Evolutionary conservation across 2,329 filamentous ascomycete species (phyloP), one percentile per base, ranked within the genome.

Genomic region (Colletotrichum tofieldiae): DNA sequence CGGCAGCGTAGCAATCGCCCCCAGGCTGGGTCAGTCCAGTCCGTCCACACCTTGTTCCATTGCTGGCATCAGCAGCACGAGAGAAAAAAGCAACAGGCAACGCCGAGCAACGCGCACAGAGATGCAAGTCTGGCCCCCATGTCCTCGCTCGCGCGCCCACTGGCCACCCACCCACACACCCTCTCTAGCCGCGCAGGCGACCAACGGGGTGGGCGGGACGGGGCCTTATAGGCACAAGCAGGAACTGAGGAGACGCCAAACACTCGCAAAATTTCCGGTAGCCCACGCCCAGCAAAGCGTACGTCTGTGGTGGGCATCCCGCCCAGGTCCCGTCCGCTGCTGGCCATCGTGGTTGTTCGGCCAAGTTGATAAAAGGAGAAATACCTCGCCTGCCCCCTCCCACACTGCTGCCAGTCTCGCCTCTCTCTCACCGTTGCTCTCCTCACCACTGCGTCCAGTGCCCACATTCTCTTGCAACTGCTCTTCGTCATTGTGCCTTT

Each of bases 391-490:
- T 47, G 41, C 56, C 67, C 70, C 61, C 61, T 56, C 59, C 56
- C 70, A 43, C 55, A 41, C 59, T 45, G 18, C 47, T 52, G 14
- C 26, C 43, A 12, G 47, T 32, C 56, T 54, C 58, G 45, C 23
- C 55, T 35, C 49, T 51, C 37, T 26, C 62, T 68, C 49, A 55
- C 64, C 49, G 56, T 62, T 56, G 55, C 66, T 58, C 58, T 72
- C 47, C 43, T 71, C 37, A 52, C 39, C 61, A 67, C 51, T 60
- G 60, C 67, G 54, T 71, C 43, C 60, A 51, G 66, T 72, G 67
- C 66, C 71, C 71, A 73, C 71, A 63, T 37, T 73, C 71, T 66
- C 71, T 73, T 72, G 67, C 67, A 41, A 45, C 49, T 73, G 71
- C 56, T 73, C 56, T 69, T 73, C 43, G 67, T 66, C 49, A 62